phyloP scores from a whole-genome alignment of 2,329 filamentous ascomycete species.

The Rutstroemia sydowiana region DNA sequence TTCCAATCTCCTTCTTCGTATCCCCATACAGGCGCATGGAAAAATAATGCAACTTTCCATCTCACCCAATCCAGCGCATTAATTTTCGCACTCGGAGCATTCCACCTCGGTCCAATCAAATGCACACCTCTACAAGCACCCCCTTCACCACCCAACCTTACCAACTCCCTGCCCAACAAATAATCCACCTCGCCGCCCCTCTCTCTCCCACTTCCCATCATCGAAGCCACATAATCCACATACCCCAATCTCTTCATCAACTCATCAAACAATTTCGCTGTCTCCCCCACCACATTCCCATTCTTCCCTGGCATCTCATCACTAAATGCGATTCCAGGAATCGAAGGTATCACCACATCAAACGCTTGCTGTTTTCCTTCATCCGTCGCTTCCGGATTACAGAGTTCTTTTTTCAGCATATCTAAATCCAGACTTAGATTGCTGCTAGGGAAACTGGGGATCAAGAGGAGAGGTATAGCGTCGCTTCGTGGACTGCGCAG shows the following conservation, averaged over 20 bases:
- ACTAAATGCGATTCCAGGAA: constrained; percentile 62
- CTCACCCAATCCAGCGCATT: constrained; percentile 45
- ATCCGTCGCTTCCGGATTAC: background rate
- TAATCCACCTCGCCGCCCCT: constrained; percentile 46
- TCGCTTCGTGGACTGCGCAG: constrained; percentile 43
- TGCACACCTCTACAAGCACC: constrained; percentile 52
- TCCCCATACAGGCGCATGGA: constrained; percentile 45
- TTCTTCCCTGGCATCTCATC: constrained; percentile 42
- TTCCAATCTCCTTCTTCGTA: constrained; percentile 47
- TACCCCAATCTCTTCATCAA: constrained; percentile 58
- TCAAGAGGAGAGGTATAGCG: constrained; percentile 56
- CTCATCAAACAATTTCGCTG: constrained; percentile 47
- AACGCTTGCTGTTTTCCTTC: constrained; percentile 41
- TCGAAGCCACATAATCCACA: constrained; percentile 48
- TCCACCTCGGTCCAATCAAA: constrained; percentile 50
- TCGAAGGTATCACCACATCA: constrained; percentile 57
- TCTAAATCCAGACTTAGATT: constrained; percentile 45
- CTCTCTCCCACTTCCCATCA: constrained; percentile 40
- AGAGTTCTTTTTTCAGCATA: background rate
- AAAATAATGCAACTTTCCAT: constrained; percentile 45
- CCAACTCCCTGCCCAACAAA: constrained; percentile 41
- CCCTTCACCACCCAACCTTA: constrained; percentile 38
- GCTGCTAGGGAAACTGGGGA: constrained; percentile 59
- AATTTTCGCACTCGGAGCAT: constrained; percentile 38
- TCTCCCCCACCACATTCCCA: constrained; percentile 37